Percentiles rank a stretch among this genome's conserved stretches.
Evolutionary conservation across 768 basidiomycete genomes (phyloP).

Genomic region (Rhizopogon roseolus): DNA sequence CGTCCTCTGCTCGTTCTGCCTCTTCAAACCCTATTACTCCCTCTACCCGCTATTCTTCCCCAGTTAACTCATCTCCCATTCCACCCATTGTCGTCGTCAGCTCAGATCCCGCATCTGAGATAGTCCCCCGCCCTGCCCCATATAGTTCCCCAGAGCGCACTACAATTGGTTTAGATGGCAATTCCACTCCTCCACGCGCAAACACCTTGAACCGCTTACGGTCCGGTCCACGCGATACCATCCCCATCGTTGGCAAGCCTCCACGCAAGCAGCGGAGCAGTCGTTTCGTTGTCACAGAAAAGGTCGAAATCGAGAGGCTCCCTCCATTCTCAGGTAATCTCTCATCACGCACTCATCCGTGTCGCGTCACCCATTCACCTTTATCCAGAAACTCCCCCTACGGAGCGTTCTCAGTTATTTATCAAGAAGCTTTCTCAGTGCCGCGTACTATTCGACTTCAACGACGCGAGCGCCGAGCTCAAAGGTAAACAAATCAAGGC

Average conservation of each 20-base stretch:
- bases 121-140: slow-evolving; percentile 35
- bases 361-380: slow-evolving; percentile 8
- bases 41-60: slow-evolving; percentile 34
- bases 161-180: slow-evolving; percentile 41
- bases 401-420: slow-evolving; percentile 87
- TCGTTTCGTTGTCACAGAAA: slow-evolving; percentile 93
- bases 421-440: slow-evolving; percentile 95
- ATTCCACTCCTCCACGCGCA: slow-evolving; percentile 58
- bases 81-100: slow-evolving; percentile 88
- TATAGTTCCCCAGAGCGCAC: slow-evolving; percentile 45
- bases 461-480: slow-evolving; percentile 92
- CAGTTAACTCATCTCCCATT: slow-evolving; percentile 42
- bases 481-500: slow-evolving; percentile 99
- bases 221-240: slow-evolving; percentile 89
- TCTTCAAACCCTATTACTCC: slow-evolving; percentile 32
- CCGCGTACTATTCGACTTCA: slow-evolving; percentile 97
- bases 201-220: slow-evolving; percentile 71
- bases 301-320: slow-evolving; percentile 92
- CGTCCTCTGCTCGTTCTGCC: slow-evolving; percentile 38
- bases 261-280: slow-evolving; percentile 97
- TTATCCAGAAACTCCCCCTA: slow-evolving; percentile 74
- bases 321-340: slow-evolving; percentile 78
- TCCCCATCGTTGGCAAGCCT: slow-evolving; percentile 93
- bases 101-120: slow-evolving; percentile 55
- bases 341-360: slow-evolving; percentile 21